Conservation (phyloP, 108 stramenopile species). For the Skeletonema costatum region DNA sequence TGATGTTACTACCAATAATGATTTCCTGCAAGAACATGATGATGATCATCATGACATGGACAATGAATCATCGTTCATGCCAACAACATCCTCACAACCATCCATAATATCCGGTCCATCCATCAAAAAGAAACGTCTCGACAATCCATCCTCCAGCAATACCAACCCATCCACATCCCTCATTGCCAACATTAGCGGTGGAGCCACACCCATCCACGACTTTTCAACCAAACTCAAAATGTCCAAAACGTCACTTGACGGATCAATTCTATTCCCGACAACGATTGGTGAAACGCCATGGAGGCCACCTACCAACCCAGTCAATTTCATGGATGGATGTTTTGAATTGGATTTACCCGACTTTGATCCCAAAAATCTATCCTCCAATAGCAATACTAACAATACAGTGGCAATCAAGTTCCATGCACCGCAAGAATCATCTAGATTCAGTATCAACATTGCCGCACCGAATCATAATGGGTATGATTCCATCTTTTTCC, state of each 20-base stretch:
- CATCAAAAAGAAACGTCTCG: slow-evolving; percentile 51
- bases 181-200: slow-evolving; percentile 62
- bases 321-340: slow-evolving; percentile 64
- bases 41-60: background rate
- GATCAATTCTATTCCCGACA: slow-evolving; percentile 56
- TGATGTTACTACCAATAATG: background rate
- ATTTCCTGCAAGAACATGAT: background rate
- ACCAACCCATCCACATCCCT: slow-evolving; percentile 32
- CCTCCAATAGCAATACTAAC: slow-evolving; percentile 49
- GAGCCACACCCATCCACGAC: slow-evolving; percentile 78
- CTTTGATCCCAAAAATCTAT: slow-evolving; percentile 56
- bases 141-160: background rate
- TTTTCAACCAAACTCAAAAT: slow-evolving; percentile 71
- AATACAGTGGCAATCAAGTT: slow-evolving; percentile 91
- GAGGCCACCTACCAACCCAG: slow-evolving; percentile 59
- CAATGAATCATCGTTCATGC: background rate
- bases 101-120: slow-evolving; percentile 19
- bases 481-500: slow-evolving; percentile 71
- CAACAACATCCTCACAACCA: background rate
- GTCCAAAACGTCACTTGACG: slow-evolving; percentile 31
- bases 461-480: slow-evolving; percentile 51
- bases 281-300: slow-evolving; percentile 21
- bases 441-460: slow-evolving; percentile 84
- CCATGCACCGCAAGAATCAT: slow-evolving; percentile 69
- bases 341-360: slow-evolving; percentile 64